phyloP scores from a whole-genome alignment of 179 eudicot species.

The Vitellaria paradoxa region DNA sequence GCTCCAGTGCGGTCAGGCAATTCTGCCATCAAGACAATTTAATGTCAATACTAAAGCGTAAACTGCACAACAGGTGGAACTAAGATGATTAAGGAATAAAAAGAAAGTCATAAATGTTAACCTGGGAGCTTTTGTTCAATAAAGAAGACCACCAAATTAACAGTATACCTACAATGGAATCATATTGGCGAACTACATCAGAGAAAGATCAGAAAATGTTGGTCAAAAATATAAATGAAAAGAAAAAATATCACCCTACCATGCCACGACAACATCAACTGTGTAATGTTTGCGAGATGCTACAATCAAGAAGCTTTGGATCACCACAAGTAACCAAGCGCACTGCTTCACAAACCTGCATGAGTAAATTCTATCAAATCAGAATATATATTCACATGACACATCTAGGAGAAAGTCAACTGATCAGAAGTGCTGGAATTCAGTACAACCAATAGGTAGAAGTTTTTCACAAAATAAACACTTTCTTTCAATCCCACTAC shows the following conservation, averaged over 20 bases:
- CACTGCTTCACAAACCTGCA: slow-evolving; percentile 77
- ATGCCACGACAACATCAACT: slow-evolving; percentile 88
- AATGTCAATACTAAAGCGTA: neutral
- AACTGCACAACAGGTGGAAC: neutral
- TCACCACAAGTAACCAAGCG: slow-evolving; percentile 69
- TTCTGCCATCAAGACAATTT: slow-evolving; percentile 38
- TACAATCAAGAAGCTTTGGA: slow-evolving; percentile 82
- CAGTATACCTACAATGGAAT: slow-evolving; percentile 63
- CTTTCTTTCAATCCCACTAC: neutral
- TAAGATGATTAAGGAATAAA: no score
- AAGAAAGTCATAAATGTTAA: slow-evolving; percentile 15
- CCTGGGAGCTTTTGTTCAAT: slow-evolving; percentile 82
- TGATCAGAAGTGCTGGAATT: no score
- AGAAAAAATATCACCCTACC: slow-evolving; percentile 37
- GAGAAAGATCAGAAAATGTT: neutral
- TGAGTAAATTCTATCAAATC: neutral
- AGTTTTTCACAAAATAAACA: neutral
- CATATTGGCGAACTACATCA: slow-evolving; percentile 11
- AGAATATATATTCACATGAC: neutral
- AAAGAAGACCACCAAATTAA: slow-evolving; percentile 82
- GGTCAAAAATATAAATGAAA: neutral
- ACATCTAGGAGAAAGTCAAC: neutral
- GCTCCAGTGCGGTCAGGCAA: slow-evolving; percentile 73
- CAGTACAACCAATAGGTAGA: no score
- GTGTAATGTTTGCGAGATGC: slow-evolving; percentile 98